Conservation (phyloP, 345 rosid species). For the Gossypium rotundifolium region DNA sequence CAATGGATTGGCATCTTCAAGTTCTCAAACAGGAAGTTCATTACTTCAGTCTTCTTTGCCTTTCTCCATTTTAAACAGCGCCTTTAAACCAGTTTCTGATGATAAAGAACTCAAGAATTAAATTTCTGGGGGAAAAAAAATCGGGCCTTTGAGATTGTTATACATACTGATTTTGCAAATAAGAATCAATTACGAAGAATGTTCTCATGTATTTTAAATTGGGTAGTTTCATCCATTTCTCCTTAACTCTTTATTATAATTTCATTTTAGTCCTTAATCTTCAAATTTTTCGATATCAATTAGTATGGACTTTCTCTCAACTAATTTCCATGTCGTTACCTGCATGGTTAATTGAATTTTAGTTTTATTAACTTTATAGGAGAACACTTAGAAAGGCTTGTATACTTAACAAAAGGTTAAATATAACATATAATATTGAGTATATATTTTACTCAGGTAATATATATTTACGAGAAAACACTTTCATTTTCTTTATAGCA, state of each 20-base stretch:
- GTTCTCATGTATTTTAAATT: not conserved
- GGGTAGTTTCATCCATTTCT: not conserved
- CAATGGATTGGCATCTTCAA: conserved; percentile 38
- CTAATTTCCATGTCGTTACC: no score
- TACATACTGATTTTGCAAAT: not conserved
- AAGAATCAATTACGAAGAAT: conserved; percentile 4
- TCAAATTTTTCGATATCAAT: no score
- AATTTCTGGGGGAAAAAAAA: not conserved
- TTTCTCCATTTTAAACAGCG: conserved; percentile 40
- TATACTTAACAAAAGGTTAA: no score
- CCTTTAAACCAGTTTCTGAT: conserved; percentile 26
- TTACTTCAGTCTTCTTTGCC: conserved; percentile 30
- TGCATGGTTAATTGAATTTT: no score
- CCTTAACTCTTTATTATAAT: not conserved
- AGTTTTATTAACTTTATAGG: no score
- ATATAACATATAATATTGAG: no score
- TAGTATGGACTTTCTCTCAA: not conserved
- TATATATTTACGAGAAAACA: no score
- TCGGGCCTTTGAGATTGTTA: not conserved
- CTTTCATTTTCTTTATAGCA: no score
- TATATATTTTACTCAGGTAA: no score
- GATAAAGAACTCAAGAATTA: conserved; percentile 40
- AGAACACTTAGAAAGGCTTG: no score
- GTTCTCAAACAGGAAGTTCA: conserved; percentile 21
- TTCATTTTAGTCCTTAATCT: no score